Evolutionary conservation across 2,329 filamentous ascomycete species (phyloP).

Genomic region (Diaporthe citri): DNA sequence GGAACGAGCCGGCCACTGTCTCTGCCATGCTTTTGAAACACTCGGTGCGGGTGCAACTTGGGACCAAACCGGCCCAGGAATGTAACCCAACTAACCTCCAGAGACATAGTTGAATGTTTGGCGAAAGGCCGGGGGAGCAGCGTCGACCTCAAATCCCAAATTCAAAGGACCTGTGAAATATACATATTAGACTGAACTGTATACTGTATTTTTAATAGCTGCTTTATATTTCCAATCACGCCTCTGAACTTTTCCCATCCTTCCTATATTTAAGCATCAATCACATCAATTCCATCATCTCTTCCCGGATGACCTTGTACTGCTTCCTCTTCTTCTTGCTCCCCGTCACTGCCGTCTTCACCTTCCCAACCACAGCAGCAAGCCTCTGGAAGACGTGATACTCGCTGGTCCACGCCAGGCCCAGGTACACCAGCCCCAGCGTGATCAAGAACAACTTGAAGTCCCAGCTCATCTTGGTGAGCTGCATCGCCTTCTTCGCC

Average conservation of each 20-base stretch:
- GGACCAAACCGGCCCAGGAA: constrained; percentile 22
- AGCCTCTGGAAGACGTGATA: constrained; percentile 76
- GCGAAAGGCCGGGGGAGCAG: background rate
- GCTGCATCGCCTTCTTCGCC: constrained; percentile 82
- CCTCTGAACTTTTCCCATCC: background rate
- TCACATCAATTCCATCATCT: constrained; percentile 62
- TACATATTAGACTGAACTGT: background rate
- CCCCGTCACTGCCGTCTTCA: constrained; percentile 69
- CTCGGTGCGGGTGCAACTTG: constrained; percentile 6
- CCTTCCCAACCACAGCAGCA: constrained; percentile 74
- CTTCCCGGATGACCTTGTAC: constrained; percentile 86
- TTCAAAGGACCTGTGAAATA: background rate
- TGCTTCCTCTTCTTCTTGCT: constrained; percentile 83
- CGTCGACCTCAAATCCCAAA: background rate
- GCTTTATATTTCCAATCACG: background rate
- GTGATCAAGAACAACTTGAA: constrained; percentile 81
- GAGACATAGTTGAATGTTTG: background rate
- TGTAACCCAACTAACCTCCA: background rate
- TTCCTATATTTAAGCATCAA: background rate
- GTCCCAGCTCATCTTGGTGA: constrained; percentile 79
- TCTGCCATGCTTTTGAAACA: constrained; percentile 32
- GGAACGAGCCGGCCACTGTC: constrained; percentile 23
- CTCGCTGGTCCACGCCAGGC: constrained; percentile 78
- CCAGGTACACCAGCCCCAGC: constrained; percentile 78
- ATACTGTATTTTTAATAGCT: background rate